These are phyloP conservation scores for Coprinopsis cinerea DNA, from an alignment of 768 basidiomycete genomes.

Conservation along the genomic window DNA sequence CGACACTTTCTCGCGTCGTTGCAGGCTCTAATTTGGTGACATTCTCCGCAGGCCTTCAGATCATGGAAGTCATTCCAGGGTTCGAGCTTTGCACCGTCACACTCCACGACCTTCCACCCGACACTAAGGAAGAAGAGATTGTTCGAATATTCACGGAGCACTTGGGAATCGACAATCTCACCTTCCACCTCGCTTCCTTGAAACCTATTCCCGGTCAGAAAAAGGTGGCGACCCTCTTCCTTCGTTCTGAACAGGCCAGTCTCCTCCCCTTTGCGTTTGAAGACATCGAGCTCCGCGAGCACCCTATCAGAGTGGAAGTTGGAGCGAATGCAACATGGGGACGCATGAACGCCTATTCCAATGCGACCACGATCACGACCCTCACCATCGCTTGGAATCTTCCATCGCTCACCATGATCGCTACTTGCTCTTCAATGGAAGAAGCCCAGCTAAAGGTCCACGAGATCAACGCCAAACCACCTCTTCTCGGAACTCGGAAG, in stretches of 20 bases:
- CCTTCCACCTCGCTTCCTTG: conserved; percentile 4
- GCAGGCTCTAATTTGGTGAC: conserved; percentile 15
- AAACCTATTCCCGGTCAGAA: conserved; percentile 21
- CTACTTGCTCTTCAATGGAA: conserved; percentile 30
- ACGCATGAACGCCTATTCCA: conserved; percentile 32
- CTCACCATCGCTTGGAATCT: conserved; percentile 47
- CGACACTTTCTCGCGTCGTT: conserved; percentile 9
- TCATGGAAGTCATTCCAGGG: conserved; percentile 12
- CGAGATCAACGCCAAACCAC: conserved; percentile 27
- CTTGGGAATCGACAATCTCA: conserved; percentile 5
- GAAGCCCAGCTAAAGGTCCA: conserved; percentile 29
- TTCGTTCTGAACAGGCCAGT: conserved; percentile 34
- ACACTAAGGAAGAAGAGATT: conserved; percentile 11
- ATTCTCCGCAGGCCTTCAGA: conserved; percentile 17
- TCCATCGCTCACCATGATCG: conserved; percentile 43
- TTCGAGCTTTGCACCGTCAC: conserved; percentile 12
- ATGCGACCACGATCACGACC: conserved; percentile 20
- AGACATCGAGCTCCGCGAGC: conserved; percentile 41
- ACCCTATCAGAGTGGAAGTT: conserved; percentile 36
- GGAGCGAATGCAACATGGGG: conserved; percentile 31
- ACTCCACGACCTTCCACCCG: conserved; percentile 13
- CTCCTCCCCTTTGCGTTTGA: conserved; percentile 39
- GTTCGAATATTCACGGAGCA: conserved; percentile 12
- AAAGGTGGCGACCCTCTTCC: conserved; percentile 38
- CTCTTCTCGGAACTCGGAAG: conserved; percentile 35